phyloP scores from a whole-genome alignment of 768 basidiomycete genomes.

The Psilocybe azurescens region DNA sequence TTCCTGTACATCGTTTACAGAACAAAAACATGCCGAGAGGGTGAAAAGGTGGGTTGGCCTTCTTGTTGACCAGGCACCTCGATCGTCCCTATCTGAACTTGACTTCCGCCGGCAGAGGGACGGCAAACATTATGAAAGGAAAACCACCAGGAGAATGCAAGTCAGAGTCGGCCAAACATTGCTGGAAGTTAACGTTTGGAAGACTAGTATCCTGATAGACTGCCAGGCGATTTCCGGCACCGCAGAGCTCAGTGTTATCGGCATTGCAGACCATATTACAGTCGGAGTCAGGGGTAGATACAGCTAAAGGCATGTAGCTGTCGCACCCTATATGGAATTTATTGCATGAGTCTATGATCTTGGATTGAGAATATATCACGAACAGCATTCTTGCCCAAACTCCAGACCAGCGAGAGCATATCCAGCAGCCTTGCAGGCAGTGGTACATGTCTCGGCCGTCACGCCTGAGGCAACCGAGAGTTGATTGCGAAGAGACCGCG shows the following conservation, averaged over 20 bases:
- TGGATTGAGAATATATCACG: neutral
- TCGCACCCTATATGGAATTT: conserved; percentile 10
- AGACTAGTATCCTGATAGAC: conserved; percentile 7
- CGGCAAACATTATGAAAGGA: neutral
- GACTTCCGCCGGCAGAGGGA: neutral
- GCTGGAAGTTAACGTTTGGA: neutral
- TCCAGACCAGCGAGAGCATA: conserved; percentile 15
- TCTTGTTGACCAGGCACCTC: neutral
- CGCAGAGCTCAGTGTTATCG: conserved; percentile 57
- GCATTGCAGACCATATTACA: conserved; percentile 65
- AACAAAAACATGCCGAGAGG: neutral
- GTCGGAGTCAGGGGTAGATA: conserved; percentile 43
- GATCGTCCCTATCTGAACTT: neutral
- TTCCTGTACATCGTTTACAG: no score
- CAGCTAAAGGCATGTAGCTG: neutral
- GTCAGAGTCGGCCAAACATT: neutral
- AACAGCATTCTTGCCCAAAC: conserved; percentile 21
- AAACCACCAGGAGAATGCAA: neutral
- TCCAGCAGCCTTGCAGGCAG: conserved; percentile 3
- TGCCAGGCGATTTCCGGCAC: conserved; percentile 52
- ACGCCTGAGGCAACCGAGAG: conserved; percentile 2
- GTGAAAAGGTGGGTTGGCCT: neutral
- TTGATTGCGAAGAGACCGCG: conserved; percentile 5
- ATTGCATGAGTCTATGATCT: neutral
- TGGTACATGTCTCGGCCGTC: conserved; percentile 12